Percentiles rank a stretch among this genome's conserved stretches.
These are phyloP conservation scores for Chytriomyces sp. DNA, from an alignment of 192 early-diverging fungal genomes.

Conservation along the genomic window DNA sequence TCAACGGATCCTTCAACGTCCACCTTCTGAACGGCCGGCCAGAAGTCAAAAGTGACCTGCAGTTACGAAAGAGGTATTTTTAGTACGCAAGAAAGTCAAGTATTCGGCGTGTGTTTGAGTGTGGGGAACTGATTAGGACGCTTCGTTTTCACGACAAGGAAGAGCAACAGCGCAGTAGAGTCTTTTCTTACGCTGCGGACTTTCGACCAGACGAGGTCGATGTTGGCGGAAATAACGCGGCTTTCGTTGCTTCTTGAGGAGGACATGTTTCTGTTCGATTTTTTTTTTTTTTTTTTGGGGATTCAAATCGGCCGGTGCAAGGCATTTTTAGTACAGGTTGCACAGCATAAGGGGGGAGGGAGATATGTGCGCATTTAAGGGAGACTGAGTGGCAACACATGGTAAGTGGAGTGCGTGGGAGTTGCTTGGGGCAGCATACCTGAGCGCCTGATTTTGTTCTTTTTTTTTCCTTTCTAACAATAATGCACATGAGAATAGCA, in stretches of 20 bases:
- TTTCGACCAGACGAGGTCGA: constrained; percentile 38
- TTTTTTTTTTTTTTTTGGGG: not conserved
- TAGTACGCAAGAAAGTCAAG: too few species aligned
- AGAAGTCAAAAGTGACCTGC: constrained; percentile 44
- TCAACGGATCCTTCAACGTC: constrained; percentile 33
- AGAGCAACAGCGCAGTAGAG: not conserved
- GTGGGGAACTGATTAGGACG: not conserved
- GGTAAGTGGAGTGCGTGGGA: too few species aligned
- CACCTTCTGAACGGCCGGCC: constrained; percentile 35
- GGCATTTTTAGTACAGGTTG: too few species aligned
- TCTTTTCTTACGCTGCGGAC: constrained; percentile 25
- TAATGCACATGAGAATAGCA: too few species aligned
- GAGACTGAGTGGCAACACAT: too few species aligned
- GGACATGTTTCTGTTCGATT: constrained; percentile 20
- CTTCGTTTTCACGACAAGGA: not conserved
- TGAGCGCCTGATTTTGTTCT: too few species aligned
- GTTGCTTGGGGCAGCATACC: too few species aligned
- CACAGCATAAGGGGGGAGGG: too few species aligned
- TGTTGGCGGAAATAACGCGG: constrained; percentile 37
- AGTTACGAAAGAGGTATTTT: not conserved
- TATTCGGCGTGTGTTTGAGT: not conserved
- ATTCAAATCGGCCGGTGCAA: too few species aligned
- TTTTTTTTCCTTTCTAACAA: too few species aligned
- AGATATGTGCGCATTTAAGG: too few species aligned
- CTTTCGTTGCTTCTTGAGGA: constrained; percentile 37